These are phyloP conservation scores for Chloranthus sessilifolius DNA, from an alignment of 164 flowering plant genomes.

Conservation along the genomic window DNA sequence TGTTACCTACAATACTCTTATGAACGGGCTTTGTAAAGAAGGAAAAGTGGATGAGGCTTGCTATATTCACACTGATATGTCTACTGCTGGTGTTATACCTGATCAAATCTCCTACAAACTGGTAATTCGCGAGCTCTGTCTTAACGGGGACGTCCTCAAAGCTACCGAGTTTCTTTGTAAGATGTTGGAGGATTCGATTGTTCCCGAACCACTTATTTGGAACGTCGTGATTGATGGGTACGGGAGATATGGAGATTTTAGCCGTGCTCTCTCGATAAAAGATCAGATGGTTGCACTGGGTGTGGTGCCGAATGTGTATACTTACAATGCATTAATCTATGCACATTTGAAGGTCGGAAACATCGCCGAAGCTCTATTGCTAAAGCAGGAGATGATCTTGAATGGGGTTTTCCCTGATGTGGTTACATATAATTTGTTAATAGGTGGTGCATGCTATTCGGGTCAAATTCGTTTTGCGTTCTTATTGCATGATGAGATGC, in stretches of 20 bases:
- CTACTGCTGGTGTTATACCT: conserved; percentile 47
- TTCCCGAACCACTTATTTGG: conserved; percentile 61
- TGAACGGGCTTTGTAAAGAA: conserved; percentile 49
- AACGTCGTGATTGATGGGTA: conserved; percentile 54
- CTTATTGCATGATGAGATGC: conserved; percentile 57
- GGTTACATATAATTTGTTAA: conserved; percentile 64
- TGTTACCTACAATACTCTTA: conserved; percentile 58
- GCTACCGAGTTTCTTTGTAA: conserved; percentile 38
- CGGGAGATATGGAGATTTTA: conserved; percentile 52
- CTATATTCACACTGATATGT: conserved; percentile 36
- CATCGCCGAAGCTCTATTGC: conserved; percentile 30
- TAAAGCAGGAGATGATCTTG: conserved; percentile 49
- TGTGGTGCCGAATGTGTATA: conserved; percentile 56
- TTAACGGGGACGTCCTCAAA: conserved; percentile 34
- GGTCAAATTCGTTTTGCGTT: conserved; percentile 38
- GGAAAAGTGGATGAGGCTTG: conserved; percentile 56
- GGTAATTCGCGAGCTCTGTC: conserved; percentile 57
- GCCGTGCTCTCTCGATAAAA: conserved; percentile 31
- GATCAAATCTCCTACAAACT: conserved; percentile 58
- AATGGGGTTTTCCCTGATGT: conserved; percentile 48
- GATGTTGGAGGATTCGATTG: conserved; percentile 45
- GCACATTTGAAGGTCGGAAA: conserved; percentile 44
- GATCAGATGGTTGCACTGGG: conserved; percentile 50
- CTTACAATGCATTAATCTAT: conserved; percentile 61
- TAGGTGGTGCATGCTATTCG: conserved; percentile 46